Evolutionary conservation across 2,329 filamentous ascomycete genomes (phyloP), one percentile per base, ranked within the genome.

Genomic region (Ceratocystiopsis sp.): DNA sequence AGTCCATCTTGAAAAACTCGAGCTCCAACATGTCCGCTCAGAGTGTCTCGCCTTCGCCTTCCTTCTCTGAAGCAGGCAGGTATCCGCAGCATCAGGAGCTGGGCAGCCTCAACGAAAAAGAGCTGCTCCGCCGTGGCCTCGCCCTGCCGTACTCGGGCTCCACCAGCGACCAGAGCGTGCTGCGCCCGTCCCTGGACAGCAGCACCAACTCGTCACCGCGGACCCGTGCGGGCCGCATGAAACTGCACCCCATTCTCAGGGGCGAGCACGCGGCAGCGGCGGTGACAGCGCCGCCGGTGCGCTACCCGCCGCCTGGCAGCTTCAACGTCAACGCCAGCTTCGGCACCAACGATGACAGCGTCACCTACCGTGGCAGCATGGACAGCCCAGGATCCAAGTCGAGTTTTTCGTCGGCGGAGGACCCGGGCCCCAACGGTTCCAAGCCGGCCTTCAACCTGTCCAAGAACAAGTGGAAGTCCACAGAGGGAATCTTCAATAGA

Each of bases 401-500:
- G 19, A 21, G 19, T 7, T 21, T 21, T 4, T 21, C 19, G 19
- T 21, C 7, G 19, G 25, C 7, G 19, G 25, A 29, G 10, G 10
- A 11, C 25, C 25, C 25, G 4, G 25, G 25, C 5, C 7, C 25
- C 25, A 29, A 8, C 5, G 25, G 25, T 8, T 11, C 25, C 25
- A 8, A 29, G 25, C 25, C 25, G 5, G 25, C 46, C 3, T 3
- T 41, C 25, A 43, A 36, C 2, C 33, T 43, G 13, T 13, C 48
- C 38, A 47, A 45, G 34, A 37, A 46, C 3, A 38, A 39, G n/a
- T 48, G 46, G 44, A 49, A 48, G 35, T 50, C 48, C 11, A 50
- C 47, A 2, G 50, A 51, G 14, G 25, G 35, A 10, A 38, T 51
- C 7, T 49, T 51, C 39, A 21, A 43, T 3, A 50, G 45, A n/a